phyloP scores from a whole-genome alignment of 148 eudicot species.

The Fagopyrum esculentum region DNA sequence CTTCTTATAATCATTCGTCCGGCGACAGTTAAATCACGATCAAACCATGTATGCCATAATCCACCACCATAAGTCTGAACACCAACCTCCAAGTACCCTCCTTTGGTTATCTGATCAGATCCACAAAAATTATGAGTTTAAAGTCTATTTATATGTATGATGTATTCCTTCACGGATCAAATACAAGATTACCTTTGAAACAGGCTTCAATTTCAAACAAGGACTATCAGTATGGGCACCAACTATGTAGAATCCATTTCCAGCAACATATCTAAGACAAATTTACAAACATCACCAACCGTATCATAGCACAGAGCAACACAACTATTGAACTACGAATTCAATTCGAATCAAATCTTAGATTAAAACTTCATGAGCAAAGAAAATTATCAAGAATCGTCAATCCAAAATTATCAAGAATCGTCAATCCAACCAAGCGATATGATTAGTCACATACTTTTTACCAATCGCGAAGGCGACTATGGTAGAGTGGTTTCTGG shows the following conservation, averaged over 20 bases:
- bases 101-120: slow-evolving; percentile 56
- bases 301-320: not conserved
- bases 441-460: slow-evolving; percentile 45
- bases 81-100: slow-evolving; percentile 87
- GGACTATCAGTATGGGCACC: slow-evolving; percentile 99
- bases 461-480: slow-evolving; percentile 94
- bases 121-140: not conserved
- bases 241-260: slow-evolving; percentile 75
- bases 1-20: slow-evolving; percentile 77
- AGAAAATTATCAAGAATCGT: not conserved
- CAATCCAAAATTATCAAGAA: not conserved
- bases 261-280: slow-evolving; percentile 68
- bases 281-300: not conserved
- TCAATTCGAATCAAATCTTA: not conserved
- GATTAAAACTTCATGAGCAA: not conserved
- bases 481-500: slow-evolving; percentile 86
- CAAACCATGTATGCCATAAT: slow-evolving; percentile 98
- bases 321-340: not conserved
- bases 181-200: slow-evolving; percentile 57
- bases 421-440: not conserved
- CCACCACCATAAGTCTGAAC: slow-evolving; percentile 97
- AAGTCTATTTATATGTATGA: not conserved
- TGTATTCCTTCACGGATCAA: not conserved
- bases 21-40: slow-evolving; percentile 82
- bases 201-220: slow-evolving; percentile 86